phyloP scores from a whole-genome alignment of 371 early-diverging fungal species.

The Dinochytrium kinnereticum region DNA sequence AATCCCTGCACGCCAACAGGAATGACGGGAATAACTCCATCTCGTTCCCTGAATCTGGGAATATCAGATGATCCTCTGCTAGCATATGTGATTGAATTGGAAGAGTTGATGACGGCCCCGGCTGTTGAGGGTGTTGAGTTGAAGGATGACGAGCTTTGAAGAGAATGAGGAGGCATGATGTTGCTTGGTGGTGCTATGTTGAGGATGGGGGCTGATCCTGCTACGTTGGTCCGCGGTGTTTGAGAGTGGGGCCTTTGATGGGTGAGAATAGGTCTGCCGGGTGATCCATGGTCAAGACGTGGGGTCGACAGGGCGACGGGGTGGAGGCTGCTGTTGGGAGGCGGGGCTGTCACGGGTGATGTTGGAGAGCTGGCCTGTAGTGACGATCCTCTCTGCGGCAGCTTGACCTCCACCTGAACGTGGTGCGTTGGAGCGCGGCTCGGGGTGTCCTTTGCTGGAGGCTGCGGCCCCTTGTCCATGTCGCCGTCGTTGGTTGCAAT shows the following conservation, averaged over 20 bases:
- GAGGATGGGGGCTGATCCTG: background rate
- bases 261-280: background rate
- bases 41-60: background rate
- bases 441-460: background rate
- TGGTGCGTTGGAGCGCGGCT: conserved; percentile 4
- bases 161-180: background rate
- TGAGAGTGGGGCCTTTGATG: conserved; percentile 4
- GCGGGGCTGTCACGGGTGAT: background rate
- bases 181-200: background rate
- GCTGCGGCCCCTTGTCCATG: no score
- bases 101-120: background rate
- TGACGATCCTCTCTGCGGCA: conserved; percentile 7
- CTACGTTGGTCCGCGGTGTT: background rate
- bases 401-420: background rate
- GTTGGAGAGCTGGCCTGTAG: conserved; percentile 3
- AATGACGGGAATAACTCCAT: background rate
- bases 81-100: background rate
- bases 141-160: conserved; percentile 4
- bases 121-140: conserved; percentile 1
- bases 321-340: background rate
- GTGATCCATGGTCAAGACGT: background rate
- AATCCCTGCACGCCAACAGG: background rate
- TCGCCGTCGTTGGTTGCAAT: background rate
- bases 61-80: conserved; percentile 8
- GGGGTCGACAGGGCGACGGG: background rate